A percentile compares a stretch with the other conserved stretches of the same genome.
These are phyloP conservation scores for Kazachstania martiniae DNA, from an alignment of 805 yeast species.

Conservation along the genomic window DNA sequence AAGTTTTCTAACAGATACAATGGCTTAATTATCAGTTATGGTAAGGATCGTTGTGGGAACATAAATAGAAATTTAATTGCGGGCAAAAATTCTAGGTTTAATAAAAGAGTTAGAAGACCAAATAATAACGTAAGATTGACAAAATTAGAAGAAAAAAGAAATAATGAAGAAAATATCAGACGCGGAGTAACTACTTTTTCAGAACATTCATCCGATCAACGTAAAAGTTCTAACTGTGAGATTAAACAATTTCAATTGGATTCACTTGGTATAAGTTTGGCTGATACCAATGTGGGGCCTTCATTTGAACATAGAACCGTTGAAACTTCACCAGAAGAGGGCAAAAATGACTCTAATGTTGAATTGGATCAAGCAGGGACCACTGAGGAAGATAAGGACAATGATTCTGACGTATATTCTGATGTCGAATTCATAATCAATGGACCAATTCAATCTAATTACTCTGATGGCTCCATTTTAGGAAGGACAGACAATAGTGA, in stretches of 20 bases:
- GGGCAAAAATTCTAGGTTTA: conserved; percentile 38
- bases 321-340: background rate
- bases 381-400: background rate
- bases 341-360: background rate
- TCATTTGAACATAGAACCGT: background rate
- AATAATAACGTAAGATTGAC: conserved; percentile 16
- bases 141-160: conserved; percentile 24
- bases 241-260: conserved; percentile 4
- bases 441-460: conserved; percentile 5
- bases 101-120: conserved; percentile 32
- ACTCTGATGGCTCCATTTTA: conserved; percentile 1
- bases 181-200: background rate
- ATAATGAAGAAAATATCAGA: conserved; percentile 13
- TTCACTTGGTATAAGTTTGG: conserved; percentile 11
- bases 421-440: conserved; percentile 14
- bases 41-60: conserved; percentile 75
- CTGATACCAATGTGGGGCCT: background rate
- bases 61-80: conserved; percentile 29
- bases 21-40: conserved; percentile 52
- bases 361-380: no score
- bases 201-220: background rate
- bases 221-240: conserved; percentile 1
- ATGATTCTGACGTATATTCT: conserved; percentile 3
- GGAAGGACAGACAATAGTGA: no score
- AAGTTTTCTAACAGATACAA: conserved; percentile 37